Base-by-base conservation (phyloP, 257 asterid species). In the Penstemon eatonii region DNA sequence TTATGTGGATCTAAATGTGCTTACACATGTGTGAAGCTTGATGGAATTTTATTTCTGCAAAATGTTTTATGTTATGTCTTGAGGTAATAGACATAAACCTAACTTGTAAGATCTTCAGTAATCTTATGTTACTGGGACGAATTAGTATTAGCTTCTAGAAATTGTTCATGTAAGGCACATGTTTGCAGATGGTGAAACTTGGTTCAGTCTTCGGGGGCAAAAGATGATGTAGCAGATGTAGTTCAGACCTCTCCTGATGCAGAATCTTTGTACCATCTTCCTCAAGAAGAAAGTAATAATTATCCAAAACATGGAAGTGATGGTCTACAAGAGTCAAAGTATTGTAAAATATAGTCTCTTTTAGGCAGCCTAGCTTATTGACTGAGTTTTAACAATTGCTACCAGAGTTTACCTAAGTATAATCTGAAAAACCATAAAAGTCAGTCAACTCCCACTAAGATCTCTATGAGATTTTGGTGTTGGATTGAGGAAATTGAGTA, bases 221-320 rank as follows among this genome's bases (percentile, higher is more conserved):
- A 65, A 8, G 61, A n/a, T 38, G 51, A 66, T 52, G 61, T 4
- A 6, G 10, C 40, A 51, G 42, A 52, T 38, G 41, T 9, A 9
- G 45, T 39, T 66, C 51, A 13, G 15, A 52, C 19, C 39, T 51
- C 11, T 66, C 70, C 61, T 38, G 60, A 53, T 60, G 41, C 47
- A 43, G 69, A 50, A 43, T 57, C 61, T 67, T 41, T 58, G 47
- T n/a, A 19, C 19, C 52, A 8, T 63, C 56, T 64, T 70, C 63
- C 64, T 56, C 72, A 8, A 0, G 57, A 12, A 4, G 65, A 60
- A 73, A 54, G 7, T 53, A 52, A 15, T 49, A 47, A 44, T 25
- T 38, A 42, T 52, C 42, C 0, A 39, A 60, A 57, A 18, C 51
- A 63, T 11, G 64, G 39, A 71, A 42, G 13, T 15, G 7, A 68